Base-by-base conservation (phyloP, 352 stramenopile species). In the Pythium phragmitis region DNA sequence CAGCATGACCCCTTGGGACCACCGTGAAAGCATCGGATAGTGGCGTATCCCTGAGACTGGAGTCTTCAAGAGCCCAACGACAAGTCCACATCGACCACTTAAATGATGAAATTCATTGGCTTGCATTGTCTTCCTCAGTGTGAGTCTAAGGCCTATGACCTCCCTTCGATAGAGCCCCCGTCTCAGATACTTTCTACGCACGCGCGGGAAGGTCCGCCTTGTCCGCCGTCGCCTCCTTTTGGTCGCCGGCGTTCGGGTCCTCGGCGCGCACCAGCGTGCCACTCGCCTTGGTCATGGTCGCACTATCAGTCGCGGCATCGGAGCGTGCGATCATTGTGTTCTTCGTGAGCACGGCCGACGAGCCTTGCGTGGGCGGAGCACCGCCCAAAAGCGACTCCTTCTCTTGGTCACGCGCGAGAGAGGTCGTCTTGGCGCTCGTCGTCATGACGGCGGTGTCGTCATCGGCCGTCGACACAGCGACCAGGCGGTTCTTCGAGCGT, bases 371-470 rank as follows among this genome's bases (percentile, higher is more conserved):
- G 17, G 57, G 57, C 5, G 42, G 13, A 19, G 34, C 26, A 13
- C 13, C 42, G 23, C 28, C 53, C n/a, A 57, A 21, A 2, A 57
- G 17, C 33, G 48, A 42, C 48, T 55, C 48, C 14, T 42, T 50
- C 28, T 60, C 54, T 12, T 23, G 7, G 12, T 60, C 41, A 3
- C 42, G 21, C 28, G 42, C 45, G 7, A 33, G 45, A 34, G 41
- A 41, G 28, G 28, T 45, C 36, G 37, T 51, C 48, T 65, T 65
- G 26, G 2, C 14, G 33, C 19, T 37, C 48, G 58, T 65, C 36
- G 58, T 48, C 58, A 65, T 65, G 36, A 51, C 36, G 26, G 58
- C 58, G 16, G 58, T n/a, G 58, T 65, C 58, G 37, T 57, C 58
- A 37, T 65, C 30, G 7, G 39, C 48, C 21, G 36, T 37, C 33